phyloP scores from a whole-genome alignment of 257 asterid genomes.

The Linaria vulgaris region DNA sequence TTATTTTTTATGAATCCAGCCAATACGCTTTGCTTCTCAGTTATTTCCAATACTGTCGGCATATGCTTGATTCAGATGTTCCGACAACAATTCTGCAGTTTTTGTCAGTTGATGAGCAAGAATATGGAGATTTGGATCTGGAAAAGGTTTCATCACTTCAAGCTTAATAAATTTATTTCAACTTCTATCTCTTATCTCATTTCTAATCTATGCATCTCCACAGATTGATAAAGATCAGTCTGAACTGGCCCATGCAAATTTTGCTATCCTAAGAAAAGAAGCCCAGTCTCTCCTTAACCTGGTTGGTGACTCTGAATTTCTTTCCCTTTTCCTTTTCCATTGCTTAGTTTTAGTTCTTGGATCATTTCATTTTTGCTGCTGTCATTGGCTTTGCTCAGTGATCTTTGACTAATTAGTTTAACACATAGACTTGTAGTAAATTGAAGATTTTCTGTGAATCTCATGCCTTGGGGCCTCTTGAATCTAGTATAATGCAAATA shows the following conservation, averaged over 20 bases:
- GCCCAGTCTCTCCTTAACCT: conserved; percentile 72
- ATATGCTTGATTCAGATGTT: conserved; percentile 86
- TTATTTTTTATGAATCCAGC: conserved; percentile 48
- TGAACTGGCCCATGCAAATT: conserved; percentile 73
- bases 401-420: background rate
- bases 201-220: conserved; percentile 18
- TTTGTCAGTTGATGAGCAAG: conserved; percentile 71
- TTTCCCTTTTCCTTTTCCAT: background rate
- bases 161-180: conserved; percentile 13
- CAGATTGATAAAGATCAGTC: conserved; percentile 91
- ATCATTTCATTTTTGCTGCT: conserved; percentile 13
- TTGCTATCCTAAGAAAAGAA: conserved; percentile 78
- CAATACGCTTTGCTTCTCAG: conserved; percentile 95
- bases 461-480: conserved; percentile 5
- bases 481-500: background rate
- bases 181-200: background rate
- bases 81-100: conserved; percentile 69
- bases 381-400: conserved; percentile 5
- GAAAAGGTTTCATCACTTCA: conserved; percentile 60
- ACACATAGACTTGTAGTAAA: background rate
- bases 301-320: conserved; percentile 48
- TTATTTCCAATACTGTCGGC: conserved; percentile 93
- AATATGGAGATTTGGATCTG: conserved; percentile 69
- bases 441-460: background rate
- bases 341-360: conserved; percentile 3